These are phyloP conservation scores for Dalbergia oliveri DNA, from an alignment of 306 rosid genomes.

Conservation along the genomic window DNA sequence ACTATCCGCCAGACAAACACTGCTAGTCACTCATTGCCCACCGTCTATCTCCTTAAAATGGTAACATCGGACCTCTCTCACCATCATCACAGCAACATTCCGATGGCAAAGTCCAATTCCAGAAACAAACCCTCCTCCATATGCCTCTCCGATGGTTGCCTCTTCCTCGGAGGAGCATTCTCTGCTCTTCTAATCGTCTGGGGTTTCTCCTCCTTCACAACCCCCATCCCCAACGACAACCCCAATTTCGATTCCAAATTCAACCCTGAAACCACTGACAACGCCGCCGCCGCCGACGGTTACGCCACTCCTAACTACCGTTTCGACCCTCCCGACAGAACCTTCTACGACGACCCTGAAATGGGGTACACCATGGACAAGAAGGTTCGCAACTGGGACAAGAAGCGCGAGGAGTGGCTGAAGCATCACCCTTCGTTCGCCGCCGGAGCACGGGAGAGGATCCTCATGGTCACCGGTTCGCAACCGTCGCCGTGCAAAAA, in stretches of 20 bases:
- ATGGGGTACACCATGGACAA: conserved; percentile 65
- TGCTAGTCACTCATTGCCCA: neutral
- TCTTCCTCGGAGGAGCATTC: conserved; percentile 72
- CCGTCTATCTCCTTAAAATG: conserved; percentile 45
- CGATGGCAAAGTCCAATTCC: conserved; percentile 59
- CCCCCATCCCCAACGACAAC: conserved; percentile 42
- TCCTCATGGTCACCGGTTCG: conserved; percentile 76
- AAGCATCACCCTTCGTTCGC: conserved; percentile 60
- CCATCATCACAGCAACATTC: conserved; percentile 16
- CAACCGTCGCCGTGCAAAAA: conserved; percentile 77
- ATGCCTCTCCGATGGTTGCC: conserved; percentile 55
- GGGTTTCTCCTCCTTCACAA: conserved; percentile 60
- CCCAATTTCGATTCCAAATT: conserved; percentile 18
- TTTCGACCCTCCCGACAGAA: conserved; percentile 59
- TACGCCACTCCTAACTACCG: neutral
- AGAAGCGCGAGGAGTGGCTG: conserved; percentile 74
- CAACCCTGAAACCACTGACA: neutral
- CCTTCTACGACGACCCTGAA: conserved; percentile 75
- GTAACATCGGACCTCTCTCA: conserved; percentile 51
- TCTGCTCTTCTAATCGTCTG: conserved; percentile 66
- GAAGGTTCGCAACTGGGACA: conserved; percentile 71
- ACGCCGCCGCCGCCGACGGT: neutral
- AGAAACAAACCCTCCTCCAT: conserved; percentile 60
- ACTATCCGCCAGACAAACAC: neutral
- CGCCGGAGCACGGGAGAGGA: conserved; percentile 46